Conservation (phyloP, 2,329 filamentous ascomycete species). For the Trichoderma cornu-damae region DNA sequence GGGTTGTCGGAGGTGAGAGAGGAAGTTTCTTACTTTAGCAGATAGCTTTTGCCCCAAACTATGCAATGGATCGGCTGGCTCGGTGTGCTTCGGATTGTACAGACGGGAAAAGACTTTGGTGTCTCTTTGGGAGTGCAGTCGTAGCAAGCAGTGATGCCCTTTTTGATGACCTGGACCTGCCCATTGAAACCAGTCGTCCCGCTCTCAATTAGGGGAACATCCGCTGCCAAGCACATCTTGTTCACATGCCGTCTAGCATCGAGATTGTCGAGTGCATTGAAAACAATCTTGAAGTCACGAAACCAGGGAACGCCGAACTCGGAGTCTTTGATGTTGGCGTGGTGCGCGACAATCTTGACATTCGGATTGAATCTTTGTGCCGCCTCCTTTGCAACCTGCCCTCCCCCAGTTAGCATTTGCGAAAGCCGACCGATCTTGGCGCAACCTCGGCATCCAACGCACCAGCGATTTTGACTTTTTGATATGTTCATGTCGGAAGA, state of each 20-base stretch:
- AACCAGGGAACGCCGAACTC: constrained; percentile 90
- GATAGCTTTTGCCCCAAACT: constrained; percentile 96
- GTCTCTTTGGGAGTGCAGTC: constrained; percentile 87
- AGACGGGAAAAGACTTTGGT: constrained; percentile 91
- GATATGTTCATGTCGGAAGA: constrained; percentile 95
- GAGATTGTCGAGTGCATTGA: constrained; percentile 95
- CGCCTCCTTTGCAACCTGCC: constrained; percentile 83
- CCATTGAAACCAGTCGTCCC: constrained; percentile 97
- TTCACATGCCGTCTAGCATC: constrained; percentile 94
- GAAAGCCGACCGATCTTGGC: background rate
- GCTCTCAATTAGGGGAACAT: constrained; percentile 89
- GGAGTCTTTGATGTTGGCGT: constrained; percentile 89
- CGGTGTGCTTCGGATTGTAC: constrained; percentile 93
- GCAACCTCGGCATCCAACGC: constrained; percentile 31
- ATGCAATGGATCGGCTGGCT: constrained; percentile 98
- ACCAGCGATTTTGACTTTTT: constrained; percentile 94
- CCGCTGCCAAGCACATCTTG: constrained; percentile 89
- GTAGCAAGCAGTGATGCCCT: constrained; percentile 89
- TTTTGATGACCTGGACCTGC: constrained; percentile 94
- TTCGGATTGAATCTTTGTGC: constrained; percentile 86
- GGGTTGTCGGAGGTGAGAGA: background rate
- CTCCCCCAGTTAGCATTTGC: background rate
- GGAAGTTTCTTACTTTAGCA: constrained; percentile 59
- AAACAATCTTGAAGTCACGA: constrained; percentile 73
- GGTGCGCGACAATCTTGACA: constrained; percentile 79